phyloP scores from a whole-genome alignment of 805 yeast species.

The Saccharomycopsis javanensis region DNA sequence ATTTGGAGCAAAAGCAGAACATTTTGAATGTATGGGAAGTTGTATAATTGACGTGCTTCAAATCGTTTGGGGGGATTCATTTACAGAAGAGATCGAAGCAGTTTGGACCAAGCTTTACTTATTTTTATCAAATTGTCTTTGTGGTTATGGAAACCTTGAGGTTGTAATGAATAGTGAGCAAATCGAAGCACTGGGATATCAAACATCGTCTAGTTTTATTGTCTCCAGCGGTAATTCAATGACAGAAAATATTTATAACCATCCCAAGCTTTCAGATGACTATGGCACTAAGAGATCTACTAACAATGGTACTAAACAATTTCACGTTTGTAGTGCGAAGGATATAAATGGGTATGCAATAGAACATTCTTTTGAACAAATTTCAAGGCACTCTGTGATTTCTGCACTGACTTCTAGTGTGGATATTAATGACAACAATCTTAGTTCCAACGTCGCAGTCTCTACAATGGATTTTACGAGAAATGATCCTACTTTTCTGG shows the following conservation, averaged over 20 bases:
- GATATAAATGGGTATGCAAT: no score
- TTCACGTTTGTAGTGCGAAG: no score
- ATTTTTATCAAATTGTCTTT: conserved; percentile 22
- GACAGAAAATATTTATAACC: background rate
- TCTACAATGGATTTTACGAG: no score
- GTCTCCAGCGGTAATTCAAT: background rate
- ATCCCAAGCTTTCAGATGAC: no score
- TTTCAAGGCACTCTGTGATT: no score
- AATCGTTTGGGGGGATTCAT: conserved; percentile 32
- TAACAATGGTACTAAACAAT: no score
- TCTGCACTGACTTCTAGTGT: no score
- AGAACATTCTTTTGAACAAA: no score
- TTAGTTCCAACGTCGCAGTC: no score
- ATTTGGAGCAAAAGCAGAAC: conserved; percentile 43
- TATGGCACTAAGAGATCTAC: background rate
- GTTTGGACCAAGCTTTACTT: conserved; percentile 25
- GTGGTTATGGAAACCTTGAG: conserved; percentile 6
- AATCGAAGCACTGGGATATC: background rate
- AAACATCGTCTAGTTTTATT: background rate
- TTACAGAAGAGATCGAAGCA: conserved; percentile 16
- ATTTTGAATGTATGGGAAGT: conserved; percentile 50
- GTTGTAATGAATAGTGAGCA: background rate
- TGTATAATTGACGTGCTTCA: conserved; percentile 47
- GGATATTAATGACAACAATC: no score
- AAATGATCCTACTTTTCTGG: no score